These are phyloP conservation scores for Scutellaria minor DNA, from an alignment of 257 asterid species.

Conservation along the genomic window DNA sequence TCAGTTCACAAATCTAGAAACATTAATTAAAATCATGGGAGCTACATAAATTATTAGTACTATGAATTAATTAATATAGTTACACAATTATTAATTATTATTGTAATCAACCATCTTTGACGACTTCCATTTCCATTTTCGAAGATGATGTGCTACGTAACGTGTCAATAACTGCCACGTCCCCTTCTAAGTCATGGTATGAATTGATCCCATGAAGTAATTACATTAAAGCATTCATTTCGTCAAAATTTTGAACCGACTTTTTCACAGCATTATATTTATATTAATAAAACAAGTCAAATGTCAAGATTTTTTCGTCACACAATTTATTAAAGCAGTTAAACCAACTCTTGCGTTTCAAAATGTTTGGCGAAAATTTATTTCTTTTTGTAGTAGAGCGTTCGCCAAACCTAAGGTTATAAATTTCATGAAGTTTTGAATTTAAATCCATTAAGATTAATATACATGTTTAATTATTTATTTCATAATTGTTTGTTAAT, in stretches of 20 bases:
- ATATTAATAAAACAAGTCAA: conserved; percentile 35
- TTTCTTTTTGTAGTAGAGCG: neutral
- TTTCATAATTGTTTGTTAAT: neutral
- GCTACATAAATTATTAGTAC: conserved; percentile 6
- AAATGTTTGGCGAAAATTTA: conserved; percentile 8
- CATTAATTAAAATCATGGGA: neutral
- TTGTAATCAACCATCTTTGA: neutral
- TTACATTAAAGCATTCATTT: neutral
- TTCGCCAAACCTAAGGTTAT: neutral
- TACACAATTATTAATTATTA: conserved; percentile 4
- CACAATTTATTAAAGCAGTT: conserved; percentile 55
- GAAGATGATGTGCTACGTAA: neutral
- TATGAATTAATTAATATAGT: neutral
- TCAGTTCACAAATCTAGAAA: neutral
- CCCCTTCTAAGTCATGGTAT: neutral
- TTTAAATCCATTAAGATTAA: neutral
- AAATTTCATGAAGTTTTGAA: neutral
- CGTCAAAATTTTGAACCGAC: conserved; percentile 33
- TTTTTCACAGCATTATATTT: neutral
- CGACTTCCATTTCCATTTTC: conserved; percentile 3
- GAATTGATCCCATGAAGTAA: neutral
- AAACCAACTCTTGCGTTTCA: conserved; percentile 45
- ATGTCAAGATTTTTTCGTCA: conserved; percentile 25
- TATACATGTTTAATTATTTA: neutral
- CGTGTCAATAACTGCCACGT: neutral